Evolutionary conservation across 805 yeast species (phyloP).

Genomic region (Kuraishia molischiana): DNA sequence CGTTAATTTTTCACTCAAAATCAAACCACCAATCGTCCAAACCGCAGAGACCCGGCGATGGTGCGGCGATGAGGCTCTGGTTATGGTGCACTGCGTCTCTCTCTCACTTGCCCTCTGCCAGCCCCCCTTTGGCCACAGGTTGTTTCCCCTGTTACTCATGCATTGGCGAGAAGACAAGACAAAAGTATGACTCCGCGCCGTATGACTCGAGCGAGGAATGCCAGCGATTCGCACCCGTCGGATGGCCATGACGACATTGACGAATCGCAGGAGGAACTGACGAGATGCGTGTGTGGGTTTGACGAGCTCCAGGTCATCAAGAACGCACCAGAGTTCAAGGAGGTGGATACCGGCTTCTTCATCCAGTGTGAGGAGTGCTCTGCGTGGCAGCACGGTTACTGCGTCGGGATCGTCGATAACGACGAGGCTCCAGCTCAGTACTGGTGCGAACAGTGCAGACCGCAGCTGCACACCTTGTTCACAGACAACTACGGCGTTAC

Average conservation of each 20-base stretch:
- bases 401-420: slow-evolving; percentile 77
- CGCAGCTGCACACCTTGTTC: slow-evolving; percentile 62
- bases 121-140: too few species aligned
- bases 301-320: slow-evolving; percentile 28
- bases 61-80: too few species aligned
- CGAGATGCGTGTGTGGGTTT: slow-evolving; percentile 47
- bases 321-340: slow-evolving; percentile 23
- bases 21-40: too few species aligned
- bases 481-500: slow-evolving; percentile 35
- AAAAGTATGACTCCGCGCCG: neutral
- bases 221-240: slow-evolving; percentile 3
- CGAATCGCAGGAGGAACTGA: slow-evolving; percentile 34
- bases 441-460: slow-evolving; percentile 89
- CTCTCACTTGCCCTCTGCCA: too few species aligned
- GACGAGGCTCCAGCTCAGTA: slow-evolving; percentile 84
- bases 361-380: slow-evolving; percentile 86
- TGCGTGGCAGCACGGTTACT: slow-evolving; percentile 96
- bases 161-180: too few species aligned
- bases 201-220: neutral
- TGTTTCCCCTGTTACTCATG: too few species aligned
- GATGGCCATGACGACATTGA: slow-evolving; percentile 11
- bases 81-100: too few species aligned
- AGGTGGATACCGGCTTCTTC: slow-evolving; percentile 46
- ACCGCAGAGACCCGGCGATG: too few species aligned
- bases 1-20: neutral